These are phyloP conservation scores for Myxozyma neotropica DNA, from an alignment of 805 yeast genomes.

Conservation along the genomic window DNA sequence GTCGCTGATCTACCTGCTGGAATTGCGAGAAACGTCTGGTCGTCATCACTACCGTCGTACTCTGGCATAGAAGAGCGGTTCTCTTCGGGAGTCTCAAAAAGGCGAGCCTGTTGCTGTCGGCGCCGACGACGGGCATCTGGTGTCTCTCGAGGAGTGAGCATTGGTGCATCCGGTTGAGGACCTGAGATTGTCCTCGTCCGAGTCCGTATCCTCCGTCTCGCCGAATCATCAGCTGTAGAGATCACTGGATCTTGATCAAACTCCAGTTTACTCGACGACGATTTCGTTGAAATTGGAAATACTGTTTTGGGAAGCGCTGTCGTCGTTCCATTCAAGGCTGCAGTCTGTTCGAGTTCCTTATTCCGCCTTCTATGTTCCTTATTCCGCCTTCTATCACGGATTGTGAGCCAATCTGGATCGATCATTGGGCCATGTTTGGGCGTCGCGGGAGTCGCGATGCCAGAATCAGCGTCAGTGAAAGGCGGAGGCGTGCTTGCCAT, in stretches of 20 bases:
- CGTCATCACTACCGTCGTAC: conserved; percentile 1
- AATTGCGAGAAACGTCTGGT: background rate
- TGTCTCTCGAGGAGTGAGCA: conserved; percentile 32
- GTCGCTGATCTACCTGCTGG: background rate
- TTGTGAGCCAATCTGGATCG: conserved; percentile 22
- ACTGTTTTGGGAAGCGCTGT: background rate
- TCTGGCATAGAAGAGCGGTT: background rate
- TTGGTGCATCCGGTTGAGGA: conserved; percentile 22
- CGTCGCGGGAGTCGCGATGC: conserved; percentile 27
- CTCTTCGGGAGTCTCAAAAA: conserved; percentile 8
- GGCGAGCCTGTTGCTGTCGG: background rate
- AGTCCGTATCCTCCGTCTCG: background rate
- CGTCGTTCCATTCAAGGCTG: background rate
- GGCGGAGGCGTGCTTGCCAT: conserved; percentile 16
- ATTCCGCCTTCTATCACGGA: background rate
- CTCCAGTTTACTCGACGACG: too few relatives aligned
- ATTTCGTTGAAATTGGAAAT: too few relatives aligned
- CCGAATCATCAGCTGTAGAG: background rate
- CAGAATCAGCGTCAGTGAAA: background rate
- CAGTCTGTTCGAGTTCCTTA: background rate
- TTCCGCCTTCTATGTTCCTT: background rate
- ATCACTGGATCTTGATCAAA: background rate
- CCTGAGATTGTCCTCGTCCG: conserved; percentile 29
- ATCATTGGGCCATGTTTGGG: conserved; percentile 30
- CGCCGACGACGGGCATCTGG: conserved; percentile 19